These are phyloP conservation scores for Turritis glabra DNA, from an alignment of 345 rosid species.

Conservation along the genomic window DNA sequence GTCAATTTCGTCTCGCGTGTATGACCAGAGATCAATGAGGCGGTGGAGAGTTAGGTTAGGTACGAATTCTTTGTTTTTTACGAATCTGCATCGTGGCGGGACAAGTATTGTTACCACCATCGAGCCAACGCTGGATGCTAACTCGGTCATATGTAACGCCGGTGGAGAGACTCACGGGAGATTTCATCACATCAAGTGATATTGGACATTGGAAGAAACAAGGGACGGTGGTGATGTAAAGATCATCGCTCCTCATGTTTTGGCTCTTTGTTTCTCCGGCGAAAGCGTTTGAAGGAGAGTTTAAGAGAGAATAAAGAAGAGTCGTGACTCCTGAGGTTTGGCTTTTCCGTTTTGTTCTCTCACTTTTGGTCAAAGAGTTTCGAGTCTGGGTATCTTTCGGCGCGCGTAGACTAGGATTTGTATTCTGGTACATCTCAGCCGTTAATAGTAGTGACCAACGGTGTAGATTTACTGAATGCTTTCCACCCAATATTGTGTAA, in stretches of 20 bases:
- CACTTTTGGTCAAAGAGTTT: background rate
- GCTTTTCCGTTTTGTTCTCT: slow-evolving; percentile 12
- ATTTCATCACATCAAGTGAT: slow-evolving; percentile 84
- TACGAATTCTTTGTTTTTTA: slow-evolving; percentile 58
- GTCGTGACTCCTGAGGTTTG: slow-evolving; percentile 23
- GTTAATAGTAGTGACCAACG: background rate
- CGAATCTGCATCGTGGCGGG: slow-evolving; percentile 97
- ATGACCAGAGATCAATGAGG: slow-evolving; percentile 82
- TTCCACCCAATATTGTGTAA: too few relatives aligned
- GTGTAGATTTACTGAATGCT: background rate
- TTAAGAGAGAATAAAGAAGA: slow-evolving; percentile 10
- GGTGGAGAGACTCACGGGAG: slow-evolving; percentile 90
- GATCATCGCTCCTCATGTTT: slow-evolving; percentile 57
- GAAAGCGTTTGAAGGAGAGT: slow-evolving; percentile 18
- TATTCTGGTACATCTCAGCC: background rate
- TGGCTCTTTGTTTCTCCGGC: slow-evolving; percentile 11
- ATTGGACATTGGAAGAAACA: slow-evolving; percentile 85
- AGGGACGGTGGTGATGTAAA: slow-evolving; percentile 61
- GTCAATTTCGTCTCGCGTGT: slow-evolving; percentile 49
- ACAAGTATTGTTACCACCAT: slow-evolving; percentile 80
- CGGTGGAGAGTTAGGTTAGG: slow-evolving; percentile 83
- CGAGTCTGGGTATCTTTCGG: slow-evolving; percentile 14
- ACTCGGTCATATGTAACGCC: slow-evolving; percentile 95
- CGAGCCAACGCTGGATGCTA: slow-evolving; percentile 90
- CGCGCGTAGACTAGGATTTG: slow-evolving; percentile 1